Base-by-base conservation (phyloP, 2,329 filamentous ascomycete species). In the Claviceps quebecensis region DNA sequence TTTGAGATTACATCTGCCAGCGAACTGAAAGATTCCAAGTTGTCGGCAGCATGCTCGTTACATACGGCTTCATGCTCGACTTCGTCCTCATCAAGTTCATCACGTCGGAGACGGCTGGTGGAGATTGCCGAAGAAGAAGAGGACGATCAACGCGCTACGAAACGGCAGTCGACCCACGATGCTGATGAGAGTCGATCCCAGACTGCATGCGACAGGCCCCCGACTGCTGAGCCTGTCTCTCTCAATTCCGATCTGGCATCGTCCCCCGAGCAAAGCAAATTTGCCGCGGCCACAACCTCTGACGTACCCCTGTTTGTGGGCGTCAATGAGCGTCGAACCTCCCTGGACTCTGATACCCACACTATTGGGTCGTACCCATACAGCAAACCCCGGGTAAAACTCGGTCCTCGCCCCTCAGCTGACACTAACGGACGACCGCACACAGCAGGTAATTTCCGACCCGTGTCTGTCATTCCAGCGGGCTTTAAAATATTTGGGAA, bases 81-180 rank as follows among this genome's bases (percentile, higher is more conserved):
- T 57, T 88, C 85, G 26, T 95, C 90, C 11, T 91, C 87, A 4
- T 86, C 80, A 47, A 89, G 86, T 63, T 94, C 88, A 5, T 72
- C 89, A 57, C 80, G 85, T 53, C 77, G 83, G 61, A 80, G 84
- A 60, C 83, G 87, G 57, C 72, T 97, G 59, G 84, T 91, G 70
- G 91, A 95, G 69, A 96, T 97, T 64, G 83, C 85, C n/a, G 93
- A 97, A 68, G 87, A 93, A 69, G 86, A 84, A 50, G 88, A 94
- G 62, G 89, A 95, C 60, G 80, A 83, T 53, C 68, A 78, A 56
- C 64, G 65, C n/a, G 72, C 79, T 29, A 70, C 69, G 43, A 83
- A 81, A 60, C 72, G 79, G 51, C 74, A 82, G 60, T 81, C 76
- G 2, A 70, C 74, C 19, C 72, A 76, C 61, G 68, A 77, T 59